These are phyloP conservation scores for Zygosaccharomyces pseudorouxii DNA, from an alignment of 805 yeast genomes.

Conservation along the genomic window DNA sequence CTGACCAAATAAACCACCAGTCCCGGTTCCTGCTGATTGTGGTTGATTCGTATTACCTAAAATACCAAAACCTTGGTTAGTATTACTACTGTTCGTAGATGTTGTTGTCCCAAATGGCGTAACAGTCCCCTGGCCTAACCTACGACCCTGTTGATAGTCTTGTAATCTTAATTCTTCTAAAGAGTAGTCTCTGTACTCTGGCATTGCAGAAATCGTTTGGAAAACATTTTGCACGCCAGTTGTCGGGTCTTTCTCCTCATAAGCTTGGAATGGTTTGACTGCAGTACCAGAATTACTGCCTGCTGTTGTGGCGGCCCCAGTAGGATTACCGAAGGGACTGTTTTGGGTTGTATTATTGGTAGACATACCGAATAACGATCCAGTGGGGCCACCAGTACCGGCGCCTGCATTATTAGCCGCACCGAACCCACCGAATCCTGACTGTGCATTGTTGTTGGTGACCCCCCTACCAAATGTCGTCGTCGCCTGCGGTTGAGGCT, in stretches of 20 bases:
- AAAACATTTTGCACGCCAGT: slow-evolving; percentile 53
- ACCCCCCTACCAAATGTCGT: slow-evolving; percentile 38
- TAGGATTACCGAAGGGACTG: slow-evolving; percentile 26
- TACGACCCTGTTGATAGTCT: slow-evolving; percentile 70
- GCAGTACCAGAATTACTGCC: slow-evolving; percentile 51
- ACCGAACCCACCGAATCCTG: slow-evolving; percentile 36
- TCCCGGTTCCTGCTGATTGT: slow-evolving; percentile 15
- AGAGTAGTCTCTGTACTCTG: slow-evolving; percentile 76
- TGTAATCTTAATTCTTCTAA: slow-evolving; percentile 84
- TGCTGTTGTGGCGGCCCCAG: slow-evolving; percentile 27
- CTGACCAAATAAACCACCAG: slow-evolving; percentile 28
- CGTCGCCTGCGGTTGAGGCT: slow-evolving; percentile 20
- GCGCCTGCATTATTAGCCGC: slow-evolving; percentile 19
- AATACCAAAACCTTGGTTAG: slow-evolving; percentile 17
- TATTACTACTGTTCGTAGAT: slow-evolving; percentile 18
- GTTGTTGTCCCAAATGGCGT: slow-evolving; percentile 34
- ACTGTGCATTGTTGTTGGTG: slow-evolving; percentile 27
- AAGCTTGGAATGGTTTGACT: slow-evolving; percentile 62
- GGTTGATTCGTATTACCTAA: slow-evolving; percentile 21
- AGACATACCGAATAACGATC: slow-evolving; percentile 33
- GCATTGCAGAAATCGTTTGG: slow-evolving; percentile 83
- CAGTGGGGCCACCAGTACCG: slow-evolving; percentile 13
- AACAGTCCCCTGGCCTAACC: slow-evolving; percentile 32
- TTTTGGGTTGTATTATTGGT: slow-evolving; percentile 18
- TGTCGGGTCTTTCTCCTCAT: slow-evolving; percentile 63